Evolutionary conservation across 1,284 basidiomycete genomes (phyloP).

Genomic region (Marasmius tenuissimus): DNA sequence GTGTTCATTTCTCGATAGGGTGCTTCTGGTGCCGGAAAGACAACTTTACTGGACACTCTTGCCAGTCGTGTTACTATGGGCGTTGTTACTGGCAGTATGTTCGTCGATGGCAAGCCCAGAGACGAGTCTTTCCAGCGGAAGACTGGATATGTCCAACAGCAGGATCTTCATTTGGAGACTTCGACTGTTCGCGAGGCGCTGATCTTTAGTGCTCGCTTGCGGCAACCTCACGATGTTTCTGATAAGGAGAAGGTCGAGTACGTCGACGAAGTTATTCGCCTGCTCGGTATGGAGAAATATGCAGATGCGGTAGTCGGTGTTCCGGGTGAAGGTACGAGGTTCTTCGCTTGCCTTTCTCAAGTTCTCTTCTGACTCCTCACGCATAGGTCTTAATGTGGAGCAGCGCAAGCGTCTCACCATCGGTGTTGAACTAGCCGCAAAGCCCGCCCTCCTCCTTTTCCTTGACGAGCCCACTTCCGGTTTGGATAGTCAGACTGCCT

Average conservation of each 20-base stretch:
- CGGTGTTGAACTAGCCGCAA: slow-evolving; percentile 22
- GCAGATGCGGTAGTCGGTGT: slow-evolving; percentile 67
- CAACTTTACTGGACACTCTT: slow-evolving; percentile 64
- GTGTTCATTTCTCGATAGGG: slow-evolving; percentile 22
- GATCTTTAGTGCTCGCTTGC: slow-evolving; percentile 62
- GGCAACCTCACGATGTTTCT: slow-evolving; percentile 56
- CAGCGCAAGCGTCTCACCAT: slow-evolving; percentile 63
- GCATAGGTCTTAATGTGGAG: slow-evolving; percentile 29
- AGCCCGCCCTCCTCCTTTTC: slow-evolving; percentile 61
- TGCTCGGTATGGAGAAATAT: slow-evolving; percentile 62
- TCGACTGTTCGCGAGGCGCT: slow-evolving; percentile 67
- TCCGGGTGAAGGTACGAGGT: slow-evolving; percentile 41
- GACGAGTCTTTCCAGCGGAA: slow-evolving; percentile 59
- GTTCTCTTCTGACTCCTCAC: slow-evolving; percentile 19
- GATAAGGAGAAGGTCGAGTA: slow-evolving; percentile 63
- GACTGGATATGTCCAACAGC: slow-evolving; percentile 62
- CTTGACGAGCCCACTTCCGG: slow-evolving; percentile 65
- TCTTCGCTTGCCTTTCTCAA: not conserved
- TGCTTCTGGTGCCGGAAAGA: slow-evolving; percentile 60
- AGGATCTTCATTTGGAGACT: slow-evolving; percentile 55
- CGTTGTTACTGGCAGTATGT: slow-evolving; percentile 60
- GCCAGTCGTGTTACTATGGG: slow-evolving; percentile 64
- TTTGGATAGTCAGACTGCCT: slow-evolving; percentile 70
- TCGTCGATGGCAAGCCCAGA: slow-evolving; percentile 60
- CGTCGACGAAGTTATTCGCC: slow-evolving; percentile 66